Percentiles rank a stretch among this genome's conserved stretches.
Evolutionary conservation across 805 yeast genomes (phyloP).

Genomic region (Nakazawaea anatomiae): DNA sequence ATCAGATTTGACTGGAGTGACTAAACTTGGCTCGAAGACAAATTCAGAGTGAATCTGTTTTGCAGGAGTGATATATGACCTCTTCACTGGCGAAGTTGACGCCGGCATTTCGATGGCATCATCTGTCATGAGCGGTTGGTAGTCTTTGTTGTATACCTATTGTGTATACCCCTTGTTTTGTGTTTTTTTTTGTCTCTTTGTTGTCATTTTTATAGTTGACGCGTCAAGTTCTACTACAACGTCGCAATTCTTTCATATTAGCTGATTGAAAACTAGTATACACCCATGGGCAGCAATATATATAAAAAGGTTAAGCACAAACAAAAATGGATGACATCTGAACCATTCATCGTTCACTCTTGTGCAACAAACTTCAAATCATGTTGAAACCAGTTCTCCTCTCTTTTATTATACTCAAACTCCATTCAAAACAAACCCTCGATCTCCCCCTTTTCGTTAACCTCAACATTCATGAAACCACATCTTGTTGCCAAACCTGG

Average conservation of each 20-base stretch:
- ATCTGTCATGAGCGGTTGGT: too few relatives aligned
- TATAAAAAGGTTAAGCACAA: not conserved
- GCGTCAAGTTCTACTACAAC: not conserved
- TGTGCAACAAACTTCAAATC: too few relatives aligned
- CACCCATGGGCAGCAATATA: not conserved
- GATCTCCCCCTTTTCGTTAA: conserved; percentile 82
- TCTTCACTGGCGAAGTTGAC: not conserved
- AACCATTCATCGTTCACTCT: too few relatives aligned
- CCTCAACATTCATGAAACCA: conserved; percentile 96
- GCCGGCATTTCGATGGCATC: not conserved
- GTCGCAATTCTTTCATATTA: not conserved
- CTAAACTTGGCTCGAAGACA: not conserved
- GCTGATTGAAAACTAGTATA: conserved; percentile 1
- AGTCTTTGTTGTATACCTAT: too few relatives aligned
- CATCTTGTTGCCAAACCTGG: conserved; percentile 96
- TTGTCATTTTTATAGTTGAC: not conserved
- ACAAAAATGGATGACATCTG: not conserved
- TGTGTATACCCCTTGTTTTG: too few relatives aligned
- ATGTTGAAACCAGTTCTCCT: not conserved
- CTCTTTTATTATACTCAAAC: too few relatives aligned
- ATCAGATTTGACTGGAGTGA: conserved; percentile 8
- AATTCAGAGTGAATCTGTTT: not conserved
- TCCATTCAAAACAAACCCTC: conserved; percentile 75
- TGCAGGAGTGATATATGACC: not conserved
- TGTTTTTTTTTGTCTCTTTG: not conserved